Conservation (phyloP, 1,139 yeast species). For the Geotrichum europaeum region DNA sequence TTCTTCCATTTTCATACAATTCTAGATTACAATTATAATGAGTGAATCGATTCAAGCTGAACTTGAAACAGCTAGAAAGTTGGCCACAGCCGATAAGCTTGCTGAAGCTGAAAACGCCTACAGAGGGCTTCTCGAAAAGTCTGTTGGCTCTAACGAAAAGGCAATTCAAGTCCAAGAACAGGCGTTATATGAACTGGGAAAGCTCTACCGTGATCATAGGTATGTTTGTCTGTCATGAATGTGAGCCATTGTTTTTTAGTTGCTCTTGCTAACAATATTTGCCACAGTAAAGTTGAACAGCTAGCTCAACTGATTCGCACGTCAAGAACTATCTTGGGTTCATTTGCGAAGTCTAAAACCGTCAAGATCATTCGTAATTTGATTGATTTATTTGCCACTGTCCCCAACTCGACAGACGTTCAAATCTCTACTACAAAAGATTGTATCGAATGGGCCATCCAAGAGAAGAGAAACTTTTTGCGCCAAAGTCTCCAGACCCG, state of each 20-base stretch:
- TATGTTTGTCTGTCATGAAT: constrained; percentile 6
- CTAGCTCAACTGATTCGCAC: constrained; percentile 59
- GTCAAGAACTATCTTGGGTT: constrained; percentile 61
- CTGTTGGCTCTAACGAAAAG: constrained; percentile 37
- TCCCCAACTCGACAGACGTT: constrained; percentile 61
- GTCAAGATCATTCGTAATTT: constrained; percentile 68
- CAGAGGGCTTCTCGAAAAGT: constrained; percentile 38
- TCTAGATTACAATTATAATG: constrained; percentile 12
- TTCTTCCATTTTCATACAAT: neutral
- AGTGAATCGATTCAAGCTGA: constrained; percentile 17
- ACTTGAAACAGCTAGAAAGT: constrained; percentile 51
- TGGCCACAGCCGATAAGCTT: constrained; percentile 45
- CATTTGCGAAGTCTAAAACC: constrained; percentile 87
- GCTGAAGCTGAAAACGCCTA: constrained; percentile 55
- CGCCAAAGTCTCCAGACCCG: constrained; percentile 85
- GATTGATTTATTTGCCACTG: constrained; percentile 69
- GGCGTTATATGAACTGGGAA: constrained; percentile 35
- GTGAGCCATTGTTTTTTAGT: constrained; percentile 19
- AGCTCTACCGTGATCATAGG: constrained; percentile 31
- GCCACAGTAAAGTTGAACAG: constrained; percentile 39
- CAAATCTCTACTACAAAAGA: constrained; percentile 74
- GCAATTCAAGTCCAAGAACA: constrained; percentile 36
- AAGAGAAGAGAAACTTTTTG: constrained; percentile 77
- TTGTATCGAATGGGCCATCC: constrained; percentile 81
- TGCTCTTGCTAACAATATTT: constrained; percentile 23